Evolutionary conservation across 192 early-diverging fungal genomes (phyloP), one percentile per base, ranked within the genome.

Genomic region (Chytriomyces confervae): DNA sequence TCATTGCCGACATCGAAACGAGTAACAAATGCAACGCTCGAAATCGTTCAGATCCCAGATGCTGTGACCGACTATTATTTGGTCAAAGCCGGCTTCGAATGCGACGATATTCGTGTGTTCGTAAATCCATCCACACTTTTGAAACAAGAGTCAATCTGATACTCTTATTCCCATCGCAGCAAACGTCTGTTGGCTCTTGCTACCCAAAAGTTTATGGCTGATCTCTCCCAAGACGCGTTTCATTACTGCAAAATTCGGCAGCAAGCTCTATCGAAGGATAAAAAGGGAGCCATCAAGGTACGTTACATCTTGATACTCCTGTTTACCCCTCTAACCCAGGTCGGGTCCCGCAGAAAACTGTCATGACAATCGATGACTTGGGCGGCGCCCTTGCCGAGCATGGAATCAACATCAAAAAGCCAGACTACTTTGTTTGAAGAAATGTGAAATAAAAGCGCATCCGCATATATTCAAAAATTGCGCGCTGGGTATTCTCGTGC

Each of bases 351-450:
- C 77, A 82, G 75, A 78, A 82, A 71, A 94, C 94, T 16, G 94
- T 95, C 13, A 78, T 99, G 50, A 96, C 90, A 16, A 93, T 97
- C 90, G 96, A 99, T 49, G 97, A 98, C 80, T 85, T 99, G 61
- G 88, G 94, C 7, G 90, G 92, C 18, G 97, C 96, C 6, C 81
- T 98, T 47, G 86, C 90, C 0, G 96, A 97, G 78, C 95, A 98
- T 69, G 97, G 97, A 48, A 91, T 99, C 68, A 97, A 96, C 72
- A 89, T 97, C 66, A 95, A 93, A 79, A 99, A 98, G 72, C 97
- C 96, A 7, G 96, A 99, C 20, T 97, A 95, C 84, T 97, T 86
- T 83, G 82, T 91, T 29, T 95, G 79, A 87, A 27, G 24, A 27
- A 27, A 27, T 27, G 24, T 27, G 24, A 27, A 27, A 27, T 27